Evolutionary conservation across 306 rosid genomes (phyloP).

Genomic region (Acacia acuminata): DNA sequence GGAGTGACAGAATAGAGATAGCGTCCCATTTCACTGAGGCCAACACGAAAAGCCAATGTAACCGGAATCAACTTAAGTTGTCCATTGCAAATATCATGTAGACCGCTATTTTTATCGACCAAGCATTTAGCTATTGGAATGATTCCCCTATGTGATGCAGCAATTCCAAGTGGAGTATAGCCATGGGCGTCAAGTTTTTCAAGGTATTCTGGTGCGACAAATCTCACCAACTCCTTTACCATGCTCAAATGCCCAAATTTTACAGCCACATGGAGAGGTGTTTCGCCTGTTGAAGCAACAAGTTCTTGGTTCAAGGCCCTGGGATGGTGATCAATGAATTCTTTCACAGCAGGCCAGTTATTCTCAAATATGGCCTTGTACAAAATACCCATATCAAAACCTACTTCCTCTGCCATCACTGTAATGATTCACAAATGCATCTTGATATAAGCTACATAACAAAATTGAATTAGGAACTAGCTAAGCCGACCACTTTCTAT

Average conservation of each 20-base stretch:
- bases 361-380: neutral
- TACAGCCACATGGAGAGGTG: conserved; percentile 4
- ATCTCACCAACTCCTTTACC: neutral
- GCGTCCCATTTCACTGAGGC: neutral
- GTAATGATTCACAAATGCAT: neutral
- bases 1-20: neutral
- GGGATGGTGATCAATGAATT: neutral
- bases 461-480: neutral
- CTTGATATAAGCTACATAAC: too few relatives aligned
- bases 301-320: neutral
- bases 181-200: neutral
- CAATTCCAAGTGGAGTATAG: neutral
- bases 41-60: neutral
- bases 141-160: neutral
- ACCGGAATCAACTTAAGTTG: neutral
- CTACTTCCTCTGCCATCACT: neutral
- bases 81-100: neutral
- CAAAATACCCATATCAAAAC: neutral
- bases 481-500: neutral
- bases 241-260: neutral
- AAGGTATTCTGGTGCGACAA: neutral
- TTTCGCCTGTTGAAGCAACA: neutral
- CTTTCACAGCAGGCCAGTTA: neutral
- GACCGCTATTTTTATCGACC: neutral
- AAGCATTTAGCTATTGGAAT: neutral